Evolutionary conservation across 1,284 basidiomycete species (phyloP), one percentile per base, ranked within the genome.

Genomic region (Ustilago sp.): DNA sequence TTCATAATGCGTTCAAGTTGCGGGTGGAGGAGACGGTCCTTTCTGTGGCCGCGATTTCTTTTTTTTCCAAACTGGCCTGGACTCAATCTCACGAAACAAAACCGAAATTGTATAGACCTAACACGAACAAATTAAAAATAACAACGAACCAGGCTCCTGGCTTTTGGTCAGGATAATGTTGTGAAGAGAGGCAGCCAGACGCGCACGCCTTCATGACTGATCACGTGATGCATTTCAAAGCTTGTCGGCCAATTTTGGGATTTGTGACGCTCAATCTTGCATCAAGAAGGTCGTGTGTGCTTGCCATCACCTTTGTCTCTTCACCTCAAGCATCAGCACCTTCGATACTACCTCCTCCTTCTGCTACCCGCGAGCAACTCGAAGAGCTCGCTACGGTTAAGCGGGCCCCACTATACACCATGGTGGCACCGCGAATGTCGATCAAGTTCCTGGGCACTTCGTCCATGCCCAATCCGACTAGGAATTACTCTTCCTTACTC

Each of bases 401-500:
- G 43, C 17, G 8, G 45, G 43, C 35, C 43, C 31, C 19, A 3
- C 41, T 4, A 41, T 34, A 31, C 45, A 47, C 7, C 28, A 80
- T 80, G 79, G 71, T 70, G 43, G 72, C 77, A 0, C 74, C 79
- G 15, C 65, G 65, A 31, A 77, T 84, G 50, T 69, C 74, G 39
- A 62, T 85, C 56, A 67, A 78, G 59, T 85, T 85, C 64, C 63
- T 85, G 41, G 84, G 84, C 59, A 85, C 84, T 13, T 75, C 80
- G 59, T 84, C 82, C 35, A 71, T 80, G 66, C 83, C 84, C 36
- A 71, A 79, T 57, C 65, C 75, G 31, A 79, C 79, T 4, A 55
- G 84, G 19, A 85, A 85, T 66, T 85, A 84, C 51, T 85, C 83
- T 28, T 82, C 80, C 34, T 65, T 85, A 28, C 67, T 85, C 4